Percentiles rank a stretch among this genome's conserved stretches.
phyloP scores from a whole-genome alignment of 306 rosid species.

The Pyrus communis region DNA sequence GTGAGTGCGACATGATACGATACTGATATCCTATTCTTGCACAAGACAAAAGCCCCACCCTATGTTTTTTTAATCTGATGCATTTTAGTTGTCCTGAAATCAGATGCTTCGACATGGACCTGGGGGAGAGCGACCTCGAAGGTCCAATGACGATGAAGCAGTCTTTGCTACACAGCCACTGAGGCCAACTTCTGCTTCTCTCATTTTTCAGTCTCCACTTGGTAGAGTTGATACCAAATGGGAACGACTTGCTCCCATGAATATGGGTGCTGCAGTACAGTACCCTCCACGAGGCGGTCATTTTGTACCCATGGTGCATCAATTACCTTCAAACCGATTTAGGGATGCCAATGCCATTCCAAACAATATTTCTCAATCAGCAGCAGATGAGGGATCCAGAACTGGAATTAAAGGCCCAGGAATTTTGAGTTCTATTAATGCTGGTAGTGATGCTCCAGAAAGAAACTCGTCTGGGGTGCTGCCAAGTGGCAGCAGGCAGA shows the following conservation, averaged over 20 bases:
- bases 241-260: constrained; percentile 64
- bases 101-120: constrained; percentile 64
- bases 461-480: constrained; percentile 47
- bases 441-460: constrained; percentile 43
- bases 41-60: background rate
- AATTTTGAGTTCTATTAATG: constrained; percentile 57
- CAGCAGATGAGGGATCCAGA: constrained; percentile 97
- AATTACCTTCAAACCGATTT: constrained; percentile 50
- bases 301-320: constrained; percentile 48
- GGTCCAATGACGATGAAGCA: constrained; percentile 64
- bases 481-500: constrained; percentile 57
- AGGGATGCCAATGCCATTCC: constrained; percentile 69
- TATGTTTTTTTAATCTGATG: constrained; percentile 11
- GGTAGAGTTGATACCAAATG: constrained; percentile 54
- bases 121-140: constrained; percentile 64
- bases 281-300: constrained; percentile 61
- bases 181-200: constrained; percentile 58
- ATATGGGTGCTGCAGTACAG: constrained; percentile 51
- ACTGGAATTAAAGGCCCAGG: constrained; percentile 92
- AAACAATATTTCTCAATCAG: constrained; percentile 73
- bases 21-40: constrained; percentile 5
- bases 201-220: constrained; percentile 57
- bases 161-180: constrained; percentile 53
- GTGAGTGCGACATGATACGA: background rate
- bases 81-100: constrained; percentile 8